Conservation (phyloP, 768 basidiomycete species). For the Symmetrospora coprosmae region DNA sequence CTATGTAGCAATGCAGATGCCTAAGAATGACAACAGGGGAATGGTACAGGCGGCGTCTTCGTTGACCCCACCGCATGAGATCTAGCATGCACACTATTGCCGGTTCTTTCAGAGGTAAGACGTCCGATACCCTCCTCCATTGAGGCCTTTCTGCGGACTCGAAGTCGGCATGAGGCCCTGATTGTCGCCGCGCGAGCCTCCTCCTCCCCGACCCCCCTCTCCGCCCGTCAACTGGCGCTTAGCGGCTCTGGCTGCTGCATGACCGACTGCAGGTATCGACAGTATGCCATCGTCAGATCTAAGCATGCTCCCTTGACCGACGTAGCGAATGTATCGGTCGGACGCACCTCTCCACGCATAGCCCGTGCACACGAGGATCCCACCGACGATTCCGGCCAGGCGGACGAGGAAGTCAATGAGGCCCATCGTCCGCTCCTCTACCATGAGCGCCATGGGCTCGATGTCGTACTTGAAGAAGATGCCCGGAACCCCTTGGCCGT, state of each 20-base stretch:
- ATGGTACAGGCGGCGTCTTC: no score
- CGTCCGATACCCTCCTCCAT: background rate
- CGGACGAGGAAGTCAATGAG: slow-evolving; percentile 69
- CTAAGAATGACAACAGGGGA: no score
- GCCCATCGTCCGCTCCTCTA: slow-evolving; percentile 74
- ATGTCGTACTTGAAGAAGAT: slow-evolving; percentile 98
- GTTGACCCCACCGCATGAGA: no score
- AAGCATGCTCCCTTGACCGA: background rate
- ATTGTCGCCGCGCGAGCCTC: background rate
- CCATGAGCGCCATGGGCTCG: slow-evolving; percentile 70
- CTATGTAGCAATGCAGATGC: no score
- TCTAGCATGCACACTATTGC: no score
- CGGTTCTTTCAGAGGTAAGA: slow-evolving; percentile 7
- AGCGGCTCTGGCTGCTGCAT: slow-evolving; percentile 5
- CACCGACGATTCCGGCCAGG: slow-evolving; percentile 80
- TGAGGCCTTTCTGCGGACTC: slow-evolving; percentile 8
- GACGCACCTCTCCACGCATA: slow-evolving; percentile 19
- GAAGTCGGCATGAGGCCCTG: background rate
- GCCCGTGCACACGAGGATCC: slow-evolving; percentile 66
- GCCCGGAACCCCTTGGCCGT: slow-evolving; percentile 59
- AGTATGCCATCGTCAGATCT: background rate
- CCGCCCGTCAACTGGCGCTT: slow-evolving; percentile 8
- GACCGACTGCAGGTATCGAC: slow-evolving; percentile 1
- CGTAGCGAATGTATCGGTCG: no score
- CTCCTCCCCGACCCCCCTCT: no score